Percentiles rank a stretch among this genome's conserved stretches.
These are phyloP conservation scores for Coriolopsis trogii DNA, from an alignment of 1,284 basidiomycete genomes.

Conservation along the genomic window DNA sequence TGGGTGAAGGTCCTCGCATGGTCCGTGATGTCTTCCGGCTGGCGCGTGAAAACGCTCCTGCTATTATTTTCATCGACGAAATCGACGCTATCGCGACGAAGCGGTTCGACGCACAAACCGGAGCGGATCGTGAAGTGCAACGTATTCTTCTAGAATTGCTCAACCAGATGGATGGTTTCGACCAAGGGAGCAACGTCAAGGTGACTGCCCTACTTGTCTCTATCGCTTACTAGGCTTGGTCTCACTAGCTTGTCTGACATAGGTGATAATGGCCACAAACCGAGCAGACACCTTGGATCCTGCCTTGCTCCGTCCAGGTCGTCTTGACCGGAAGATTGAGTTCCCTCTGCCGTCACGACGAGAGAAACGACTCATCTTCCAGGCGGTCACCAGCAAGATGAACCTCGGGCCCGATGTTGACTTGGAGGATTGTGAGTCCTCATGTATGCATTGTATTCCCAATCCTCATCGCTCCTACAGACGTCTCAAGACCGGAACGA, in stretches of 20 bases:
- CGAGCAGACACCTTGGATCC: conserved; percentile 96
- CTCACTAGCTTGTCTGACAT: neutral
- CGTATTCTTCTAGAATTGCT: conserved; percentile 98
- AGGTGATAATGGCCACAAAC: conserved; percentile 99
- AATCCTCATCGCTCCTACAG: conserved; percentile 43
- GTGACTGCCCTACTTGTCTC: conserved; percentile 44
- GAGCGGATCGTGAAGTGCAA: conserved; percentile 98
- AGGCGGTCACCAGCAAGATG: conserved; percentile 98
- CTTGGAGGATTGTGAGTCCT: conserved; percentile 89
- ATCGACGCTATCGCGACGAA: conserved; percentile 99
- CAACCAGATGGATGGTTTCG: conserved; percentile 99
- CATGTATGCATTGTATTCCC: neutral
- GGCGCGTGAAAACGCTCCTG: conserved; percentile 95
- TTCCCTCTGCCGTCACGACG: conserved; percentile 94
- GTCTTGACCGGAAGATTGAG: conserved; percentile 98
- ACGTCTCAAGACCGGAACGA: conserved; percentile 95
- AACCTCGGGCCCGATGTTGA: conserved; percentile 98
- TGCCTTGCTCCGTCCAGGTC: conserved; percentile 95
- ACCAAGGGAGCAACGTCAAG: conserved; percentile 99
- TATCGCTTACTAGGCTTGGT: neutral
- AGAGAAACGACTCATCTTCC: conserved; percentile 98
- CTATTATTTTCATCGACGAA: conserved; percentile 99
- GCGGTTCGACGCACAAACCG: conserved; percentile 99
- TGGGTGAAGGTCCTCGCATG: conserved; percentile 99
- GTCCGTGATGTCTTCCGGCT: conserved; percentile 99